These are phyloP conservation scores for Chrysoporthe deuterocubensis DNA, from an alignment of 2,329 filamentous ascomycete species.

Conservation along the genomic window DNA sequence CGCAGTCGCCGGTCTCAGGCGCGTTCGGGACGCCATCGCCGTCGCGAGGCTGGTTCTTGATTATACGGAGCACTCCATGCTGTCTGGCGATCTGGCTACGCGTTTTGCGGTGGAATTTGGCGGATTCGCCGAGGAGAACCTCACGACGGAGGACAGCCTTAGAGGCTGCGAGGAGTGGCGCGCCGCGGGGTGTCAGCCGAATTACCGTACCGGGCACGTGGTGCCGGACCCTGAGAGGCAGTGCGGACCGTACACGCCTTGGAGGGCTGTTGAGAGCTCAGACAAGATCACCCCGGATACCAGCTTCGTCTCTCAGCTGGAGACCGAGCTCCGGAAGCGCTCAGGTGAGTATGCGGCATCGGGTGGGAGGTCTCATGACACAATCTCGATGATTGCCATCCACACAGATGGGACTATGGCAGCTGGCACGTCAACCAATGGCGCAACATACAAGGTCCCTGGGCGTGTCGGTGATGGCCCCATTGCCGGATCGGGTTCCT, in stretches of 20 bases:
- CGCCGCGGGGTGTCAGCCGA: slow-evolving; percentile 49
- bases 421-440: slow-evolving; percentile 60
- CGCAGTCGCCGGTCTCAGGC: slow-evolving; percentile 55
- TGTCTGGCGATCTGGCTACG: slow-evolving; percentile 58
- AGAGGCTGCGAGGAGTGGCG: slow-evolving; percentile 50
- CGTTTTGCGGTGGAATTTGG: slow-evolving; percentile 53
- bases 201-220: slow-evolving; percentile 52
- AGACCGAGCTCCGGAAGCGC: slow-evolving; percentile 18
- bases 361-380: slow-evolving; percentile 50
- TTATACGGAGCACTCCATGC: slow-evolving; percentile 52
- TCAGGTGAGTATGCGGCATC: slow-evolving; percentile 11
- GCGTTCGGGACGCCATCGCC: slow-evolving; percentile 52
- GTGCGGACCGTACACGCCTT: slow-evolving; percentile 54
- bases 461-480: slow-evolving; percentile 61
- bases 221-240: slow-evolving; percentile 45
- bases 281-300: slow-evolving; percentile 17
- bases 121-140: slow-evolving; percentile 51
- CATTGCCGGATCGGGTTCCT: slow-evolving; percentile 58
- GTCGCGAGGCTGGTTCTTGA: slow-evolving; percentile 57
- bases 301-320: not conserved
- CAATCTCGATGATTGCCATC: slow-evolving; percentile 57
- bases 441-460: slow-evolving; percentile 57
- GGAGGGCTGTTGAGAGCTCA: slow-evolving; percentile 26
- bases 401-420: slow-evolving; percentile 51
- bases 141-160: slow-evolving; percentile 47